Evolutionary conservation across 305 asterid species (phyloP).

Genomic region (Solanum chacoense): DNA sequence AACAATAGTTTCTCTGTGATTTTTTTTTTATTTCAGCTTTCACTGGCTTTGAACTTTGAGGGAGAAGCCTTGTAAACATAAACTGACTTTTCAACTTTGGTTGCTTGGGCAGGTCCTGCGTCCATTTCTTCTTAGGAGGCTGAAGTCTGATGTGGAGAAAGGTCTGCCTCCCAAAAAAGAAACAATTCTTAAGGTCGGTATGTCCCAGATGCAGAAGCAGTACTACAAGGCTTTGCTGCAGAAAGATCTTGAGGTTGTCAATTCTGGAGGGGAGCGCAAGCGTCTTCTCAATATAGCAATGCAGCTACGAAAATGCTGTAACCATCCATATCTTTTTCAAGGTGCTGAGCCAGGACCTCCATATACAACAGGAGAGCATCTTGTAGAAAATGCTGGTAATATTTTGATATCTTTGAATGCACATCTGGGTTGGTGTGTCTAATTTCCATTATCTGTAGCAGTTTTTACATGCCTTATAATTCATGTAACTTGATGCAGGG

Average conservation of each 20-base stretch:
- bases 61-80: background rate
- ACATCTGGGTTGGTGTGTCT: background rate
- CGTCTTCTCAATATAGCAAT: constrained; percentile 97
- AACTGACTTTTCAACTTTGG: background rate
- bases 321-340: constrained; percentile 97
- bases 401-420: background rate
- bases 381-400: constrained; percentile 91
- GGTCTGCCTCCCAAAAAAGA: constrained; percentile 99
- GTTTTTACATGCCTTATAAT: background rate
- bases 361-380: constrained; percentile 86
- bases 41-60: background rate
- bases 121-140: constrained; percentile 91
- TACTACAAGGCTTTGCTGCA: constrained; percentile 87
- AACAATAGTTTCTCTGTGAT: background rate
- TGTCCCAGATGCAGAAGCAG: constrained; percentile 99
- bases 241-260: constrained; percentile 98
- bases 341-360: constrained; percentile 99
- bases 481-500: constrained; percentile 32
- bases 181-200: constrained; percentile 96
- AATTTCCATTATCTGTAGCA: background rate
- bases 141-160: constrained; percentile 98
- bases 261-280: constrained; percentile 99
- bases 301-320: constrained; percentile 97
- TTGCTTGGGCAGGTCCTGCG: constrained; percentile 63
- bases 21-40: background rate